A percentile compares a stretch with the other conserved stretches of the same genome.
Conservation (phyloP, 1,284 basidiomycete genomes). For the Microbotryum silenes-acaulis region DNA sequence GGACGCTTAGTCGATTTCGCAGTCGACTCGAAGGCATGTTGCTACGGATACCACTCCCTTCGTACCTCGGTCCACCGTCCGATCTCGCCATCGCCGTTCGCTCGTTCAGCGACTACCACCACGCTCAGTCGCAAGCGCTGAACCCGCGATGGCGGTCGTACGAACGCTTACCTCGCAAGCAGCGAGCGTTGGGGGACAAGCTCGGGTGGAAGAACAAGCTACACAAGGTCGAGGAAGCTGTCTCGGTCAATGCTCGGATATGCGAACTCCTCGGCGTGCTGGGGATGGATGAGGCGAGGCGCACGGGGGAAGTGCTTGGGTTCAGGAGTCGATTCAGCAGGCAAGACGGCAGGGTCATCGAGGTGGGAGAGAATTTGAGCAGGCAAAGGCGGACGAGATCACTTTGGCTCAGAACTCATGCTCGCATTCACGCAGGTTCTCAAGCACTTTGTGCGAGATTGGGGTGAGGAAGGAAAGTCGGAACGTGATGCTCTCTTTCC, state of each 20-base stretch:
- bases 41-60: constrained; percentile 8
- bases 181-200: constrained; percentile 44
- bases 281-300: constrained; percentile 37
- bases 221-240: constrained; percentile 46
- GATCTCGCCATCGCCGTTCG: constrained; percentile 16
- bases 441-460: constrained; percentile 60
- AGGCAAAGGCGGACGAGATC: background rate
- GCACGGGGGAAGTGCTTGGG: constrained; percentile 27
- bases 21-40: too few relatives aligned
- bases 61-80: constrained; percentile 4
- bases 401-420: background rate
- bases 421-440: constrained; percentile 34
- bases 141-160: constrained; percentile 11
- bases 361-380: constrained; percentile 11
- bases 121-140: constrained; percentile 8
- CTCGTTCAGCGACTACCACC: constrained; percentile 13
- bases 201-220: constrained; percentile 53
- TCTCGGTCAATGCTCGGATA: constrained; percentile 47
- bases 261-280: constrained; percentile 48
- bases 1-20: too few relatives aligned
- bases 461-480: constrained; percentile 51
- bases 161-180: constrained; percentile 8
- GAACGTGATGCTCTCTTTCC: constrained; percentile 52
- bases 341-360: constrained; percentile 34
- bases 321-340: constrained; percentile 48